A percentile compares a stretch with the other conserved stretches of the same genome.
These are phyloP conservation scores for Aureobasidium sp. DNA, from an alignment of 2,329 filamentous ascomycete species.

Conservation along the genomic window DNA sequence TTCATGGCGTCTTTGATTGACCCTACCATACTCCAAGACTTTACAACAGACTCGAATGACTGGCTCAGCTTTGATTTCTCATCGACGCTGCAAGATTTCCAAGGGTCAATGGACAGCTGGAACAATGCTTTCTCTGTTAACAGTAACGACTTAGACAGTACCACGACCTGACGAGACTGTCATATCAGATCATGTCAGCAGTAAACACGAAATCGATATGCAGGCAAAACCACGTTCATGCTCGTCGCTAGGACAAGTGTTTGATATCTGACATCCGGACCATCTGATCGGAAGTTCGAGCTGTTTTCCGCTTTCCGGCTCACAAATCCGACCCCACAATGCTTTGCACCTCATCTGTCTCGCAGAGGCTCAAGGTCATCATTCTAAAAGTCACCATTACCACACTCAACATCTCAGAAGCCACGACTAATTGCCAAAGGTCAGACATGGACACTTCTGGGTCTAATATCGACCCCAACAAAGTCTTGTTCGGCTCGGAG, in stretches of 20 bases:
- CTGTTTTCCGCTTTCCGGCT: not conserved
- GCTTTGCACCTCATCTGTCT: not conserved
- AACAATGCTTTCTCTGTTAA: not conserved
- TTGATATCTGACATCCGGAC: not conserved
- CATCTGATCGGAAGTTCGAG: no score
- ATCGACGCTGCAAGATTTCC: not conserved
- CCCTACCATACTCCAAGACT: slow-evolving; percentile 4
- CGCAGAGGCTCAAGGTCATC: not conserved
- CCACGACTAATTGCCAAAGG: not conserved
- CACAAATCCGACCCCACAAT: not conserved
- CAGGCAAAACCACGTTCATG: not conserved
- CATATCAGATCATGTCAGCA: not conserved
- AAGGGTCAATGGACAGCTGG: not conserved
- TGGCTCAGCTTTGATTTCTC: not conserved
- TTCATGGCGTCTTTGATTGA: slow-evolving; percentile 7
- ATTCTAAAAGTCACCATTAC: not conserved
- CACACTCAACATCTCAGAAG: not conserved
- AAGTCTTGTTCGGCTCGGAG: slow-evolving; percentile 50
- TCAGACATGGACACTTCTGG: slow-evolving; percentile 44
- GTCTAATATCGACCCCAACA: slow-evolving; percentile 45
- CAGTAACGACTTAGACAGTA: not conserved
- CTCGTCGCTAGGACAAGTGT: not conserved
- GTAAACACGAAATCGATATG: not conserved
- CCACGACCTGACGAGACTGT: not conserved
- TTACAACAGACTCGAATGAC: not conserved